Evolutionary conservation across 106 monocot species (phyloP), one percentile per base, ranked within the genome.

Genomic region (Dioscorea zingiberensis): DNA sequence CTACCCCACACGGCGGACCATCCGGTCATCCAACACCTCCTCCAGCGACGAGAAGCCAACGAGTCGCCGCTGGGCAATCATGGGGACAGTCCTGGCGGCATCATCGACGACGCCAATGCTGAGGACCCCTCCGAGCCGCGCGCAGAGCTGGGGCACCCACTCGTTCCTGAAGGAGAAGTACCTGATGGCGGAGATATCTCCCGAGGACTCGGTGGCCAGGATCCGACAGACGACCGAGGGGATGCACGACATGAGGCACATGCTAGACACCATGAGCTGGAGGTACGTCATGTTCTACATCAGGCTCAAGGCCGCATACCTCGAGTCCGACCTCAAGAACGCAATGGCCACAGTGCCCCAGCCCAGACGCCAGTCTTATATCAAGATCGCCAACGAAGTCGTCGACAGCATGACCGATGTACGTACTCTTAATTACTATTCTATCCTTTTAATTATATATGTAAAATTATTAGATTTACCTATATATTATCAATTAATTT

Each of bases 241-340:
- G 59, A 59, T 90, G 60, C 51, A 62, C 16, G 81, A 74, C 22
- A 77, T 94, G 78, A 62, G 90, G 15, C 90, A 75, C 64, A 94
- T 94, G 94, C 83, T 94, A 7, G 87, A 94, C 51, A 81, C 82
- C 56, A 90, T 87, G 94, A 82, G 90, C 2, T 94, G 94, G 94
- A 72, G 69, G 68, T 93, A 93, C 71, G 84, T 89, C 19, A 63
- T 87, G 45, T 80, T 84, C 74, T 94, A 87, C 69, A 67, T 90
- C 30, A 53, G 90, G 15, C 78, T 78, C 58, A 94, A 90, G 67
- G 71, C 73, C 16, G 80, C 90, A 1, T 94, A 87, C 65, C 85
- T 94, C 61, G 87, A 87, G 68, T 44, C 79, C 24, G 94, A 94
- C 71, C 80, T 94, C 54, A 86, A 82, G 80, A 94, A 76, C n/a